Percentiles rank a stretch among this genome's conserved stretches.
Evolutionary conservation across 2,329 filamentous ascomycete species (phyloP).

Genomic region (Emericellopsis cladophorae): DNA sequence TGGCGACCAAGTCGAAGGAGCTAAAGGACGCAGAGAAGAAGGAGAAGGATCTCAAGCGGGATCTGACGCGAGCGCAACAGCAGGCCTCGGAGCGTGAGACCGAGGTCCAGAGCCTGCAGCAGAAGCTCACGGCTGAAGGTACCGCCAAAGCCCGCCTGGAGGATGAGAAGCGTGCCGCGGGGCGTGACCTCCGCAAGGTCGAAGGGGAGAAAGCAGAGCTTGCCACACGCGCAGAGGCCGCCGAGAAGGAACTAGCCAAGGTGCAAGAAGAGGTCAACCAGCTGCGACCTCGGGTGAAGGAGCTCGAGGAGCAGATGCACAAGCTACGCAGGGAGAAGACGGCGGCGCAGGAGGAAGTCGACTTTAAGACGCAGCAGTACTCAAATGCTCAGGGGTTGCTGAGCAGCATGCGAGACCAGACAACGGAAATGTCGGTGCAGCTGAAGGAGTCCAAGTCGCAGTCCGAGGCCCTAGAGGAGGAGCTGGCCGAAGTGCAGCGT

Average conservation of each 20-base stretch:
- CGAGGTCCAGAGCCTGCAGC: slow-evolving; percentile 66
- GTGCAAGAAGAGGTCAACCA: slow-evolving; percentile 61
- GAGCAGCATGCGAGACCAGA: slow-evolving; percentile 87
- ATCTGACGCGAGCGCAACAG: slow-evolving; percentile 58
- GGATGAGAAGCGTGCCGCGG: slow-evolving; percentile 61
- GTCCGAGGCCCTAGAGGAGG: slow-evolving; percentile 81
- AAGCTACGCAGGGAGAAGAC: slow-evolving; percentile 57
- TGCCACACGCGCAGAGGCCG: slow-evolving; percentile 59
- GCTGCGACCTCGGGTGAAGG: slow-evolving; percentile 46
- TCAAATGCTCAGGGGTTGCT: slow-evolving; percentile 74
- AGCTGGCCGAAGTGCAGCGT: slow-evolving; percentile 77
- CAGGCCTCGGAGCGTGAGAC: slow-evolving; percentile 60
- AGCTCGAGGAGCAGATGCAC: slow-evolving; percentile 62
- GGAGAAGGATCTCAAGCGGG: slow-evolving; percentile 69
- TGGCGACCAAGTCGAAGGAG: slow-evolving; percentile 44
- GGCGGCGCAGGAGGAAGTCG: slow-evolving; percentile 62
- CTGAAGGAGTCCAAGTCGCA: slow-evolving; percentile 79
- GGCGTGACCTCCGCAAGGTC: slow-evolving; percentile 64
- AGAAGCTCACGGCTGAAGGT: slow-evolving; percentile 65
- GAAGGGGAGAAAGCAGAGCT: slow-evolving; percentile 73
- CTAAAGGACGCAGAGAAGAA: slow-evolving; percentile 66
- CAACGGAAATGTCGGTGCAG: slow-evolving; percentile 75
- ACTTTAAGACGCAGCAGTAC: slow-evolving; percentile 77
- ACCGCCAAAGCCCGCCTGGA: slow-evolving; percentile 62
- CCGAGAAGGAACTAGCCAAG: slow-evolving; percentile 54